A percentile compares a stretch with the other conserved stretches of the same genome.
Evolutionary conservation across 2,329 filamentous ascomycete genomes (phyloP).

Genomic region (Cercospora sp.): DNA sequence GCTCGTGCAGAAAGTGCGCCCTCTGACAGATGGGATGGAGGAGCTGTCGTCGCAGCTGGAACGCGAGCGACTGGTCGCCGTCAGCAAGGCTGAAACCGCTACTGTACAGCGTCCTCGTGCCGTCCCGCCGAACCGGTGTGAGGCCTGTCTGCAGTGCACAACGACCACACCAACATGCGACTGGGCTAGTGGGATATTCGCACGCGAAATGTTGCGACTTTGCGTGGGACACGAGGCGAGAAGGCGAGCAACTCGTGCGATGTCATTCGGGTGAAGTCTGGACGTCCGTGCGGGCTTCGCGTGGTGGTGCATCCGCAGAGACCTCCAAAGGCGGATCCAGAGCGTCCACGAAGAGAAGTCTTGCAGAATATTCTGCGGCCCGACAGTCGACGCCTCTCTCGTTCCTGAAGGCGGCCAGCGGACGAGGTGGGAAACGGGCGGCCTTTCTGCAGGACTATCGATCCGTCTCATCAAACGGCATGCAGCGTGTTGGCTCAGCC

Average conservation of each 20-base stretch:
- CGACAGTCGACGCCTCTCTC: neutral
- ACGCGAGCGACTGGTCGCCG: conserved; percentile 4
- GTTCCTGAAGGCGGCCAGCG: neutral
- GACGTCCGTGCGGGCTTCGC: neutral
- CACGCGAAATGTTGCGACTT: neutral
- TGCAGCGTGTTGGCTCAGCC: conserved; percentile 6
- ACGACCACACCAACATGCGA: neutral
- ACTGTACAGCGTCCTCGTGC: neutral
- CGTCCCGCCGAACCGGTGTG: conserved; percentile 6
- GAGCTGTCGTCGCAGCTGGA: neutral
- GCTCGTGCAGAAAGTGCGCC: neutral
- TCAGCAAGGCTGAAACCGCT: conserved; percentile 7
- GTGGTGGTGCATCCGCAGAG: neutral
- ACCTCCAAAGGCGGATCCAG: neutral
- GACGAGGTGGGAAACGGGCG: neutral
- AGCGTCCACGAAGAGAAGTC: neutral
- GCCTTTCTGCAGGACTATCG: conserved; percentile 2
- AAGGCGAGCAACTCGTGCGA: neutral
- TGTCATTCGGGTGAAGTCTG: neutral
- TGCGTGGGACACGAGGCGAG: neutral
- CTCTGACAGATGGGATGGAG: neutral
- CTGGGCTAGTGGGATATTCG: neutral
- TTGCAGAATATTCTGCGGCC: neutral
- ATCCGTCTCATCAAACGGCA: conserved; percentile 8
- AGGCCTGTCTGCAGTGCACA: conserved; percentile 1